Percentiles rank a stretch among this genome's conserved stretches.
These are phyloP conservation scores for Amanita exitialis DNA, from an alignment of 768 basidiomycete species.

Conservation along the genomic window DNA sequence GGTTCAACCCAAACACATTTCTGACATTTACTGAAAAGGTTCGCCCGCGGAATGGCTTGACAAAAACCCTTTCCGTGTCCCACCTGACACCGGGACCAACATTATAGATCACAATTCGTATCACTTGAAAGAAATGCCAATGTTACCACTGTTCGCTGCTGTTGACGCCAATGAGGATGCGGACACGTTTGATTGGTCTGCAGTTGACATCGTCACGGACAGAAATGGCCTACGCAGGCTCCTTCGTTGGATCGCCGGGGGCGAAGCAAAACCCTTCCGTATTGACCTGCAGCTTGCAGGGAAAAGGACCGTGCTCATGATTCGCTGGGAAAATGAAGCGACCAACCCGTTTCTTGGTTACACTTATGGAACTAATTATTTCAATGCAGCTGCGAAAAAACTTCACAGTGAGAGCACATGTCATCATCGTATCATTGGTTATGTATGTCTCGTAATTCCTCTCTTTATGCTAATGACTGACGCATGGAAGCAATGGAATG, in stretches of 20 bases:
- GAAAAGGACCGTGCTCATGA: slow-evolving; percentile 29
- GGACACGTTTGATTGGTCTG: slow-evolving; percentile 22
- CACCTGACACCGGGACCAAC: slow-evolving; percentile 24
- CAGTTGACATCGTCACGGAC: slow-evolving; percentile 39
- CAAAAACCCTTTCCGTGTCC: slow-evolving; percentile 22
- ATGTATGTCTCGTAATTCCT: slow-evolving; percentile 13
- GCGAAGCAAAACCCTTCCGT: slow-evolving; percentile 24
- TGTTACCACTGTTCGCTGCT: slow-evolving; percentile 40
- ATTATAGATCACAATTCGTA: slow-evolving; percentile 33
- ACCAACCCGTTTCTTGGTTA: neutral
- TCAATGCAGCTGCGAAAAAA: slow-evolving; percentile 20
- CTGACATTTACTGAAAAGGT: slow-evolving; percentile 18
- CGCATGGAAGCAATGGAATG: slow-evolving; percentile 25
- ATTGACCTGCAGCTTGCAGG: slow-evolving; percentile 38
- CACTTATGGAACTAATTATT: slow-evolving; percentile 31
- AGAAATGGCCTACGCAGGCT: slow-evolving; percentile 46
- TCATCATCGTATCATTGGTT: slow-evolving; percentile 27
- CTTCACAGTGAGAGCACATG: slow-evolving; percentile 18
- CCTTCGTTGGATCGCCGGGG: slow-evolving; percentile 27
- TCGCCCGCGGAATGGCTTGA: slow-evolving; percentile 40
- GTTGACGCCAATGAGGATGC: slow-evolving; percentile 21
- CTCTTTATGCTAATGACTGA: slow-evolving; percentile 15
- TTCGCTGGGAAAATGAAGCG: slow-evolving; percentile 19
- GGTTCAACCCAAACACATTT: neutral
- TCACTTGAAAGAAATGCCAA: slow-evolving; percentile 20